These are phyloP conservation scores for Fragaria nilgerrensis DNA, from an alignment of 306 rosid species.

Conservation along the genomic window DNA sequence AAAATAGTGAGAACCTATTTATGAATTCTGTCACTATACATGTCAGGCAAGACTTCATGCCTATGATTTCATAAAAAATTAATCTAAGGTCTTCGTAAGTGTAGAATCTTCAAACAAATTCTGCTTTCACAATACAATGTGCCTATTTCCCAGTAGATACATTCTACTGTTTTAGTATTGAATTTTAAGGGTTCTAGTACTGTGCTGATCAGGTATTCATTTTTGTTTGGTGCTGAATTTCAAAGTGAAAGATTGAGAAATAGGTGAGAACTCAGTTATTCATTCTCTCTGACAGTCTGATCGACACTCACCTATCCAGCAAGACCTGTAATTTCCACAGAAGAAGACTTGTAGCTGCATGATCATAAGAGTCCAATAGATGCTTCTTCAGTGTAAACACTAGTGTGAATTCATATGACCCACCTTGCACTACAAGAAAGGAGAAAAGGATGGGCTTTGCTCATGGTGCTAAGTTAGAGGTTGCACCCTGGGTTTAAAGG, in stretches of 20 bases:
- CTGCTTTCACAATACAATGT: background rate
- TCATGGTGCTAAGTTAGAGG: background rate
- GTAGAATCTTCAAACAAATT: background rate
- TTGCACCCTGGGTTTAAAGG: background rate
- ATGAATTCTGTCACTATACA: background rate
- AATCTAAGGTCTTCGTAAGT: background rate
- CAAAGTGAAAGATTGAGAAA: background rate
- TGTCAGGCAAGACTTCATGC: background rate
- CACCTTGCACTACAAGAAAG: constrained; percentile 7
- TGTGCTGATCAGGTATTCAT: background rate
- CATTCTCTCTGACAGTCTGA: background rate
- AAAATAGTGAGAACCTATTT: background rate
- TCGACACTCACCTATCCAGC: too few relatives aligned
- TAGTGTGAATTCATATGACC: background rate
- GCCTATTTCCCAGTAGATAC: constrained; percentile 1
- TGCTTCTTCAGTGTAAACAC: constrained; percentile 5
- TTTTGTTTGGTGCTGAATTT: background rate
- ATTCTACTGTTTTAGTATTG: background rate
- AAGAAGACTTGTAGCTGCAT: background rate
- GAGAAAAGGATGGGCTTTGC: constrained; percentile 9
- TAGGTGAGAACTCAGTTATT: background rate
- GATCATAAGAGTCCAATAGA: background rate
- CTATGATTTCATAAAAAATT: background rate
- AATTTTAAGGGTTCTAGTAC: background rate
- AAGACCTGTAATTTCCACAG: too few relatives aligned